phyloP scores from a whole-genome alignment of 441 rosid species.

The Gossypium davidsonii region DNA sequence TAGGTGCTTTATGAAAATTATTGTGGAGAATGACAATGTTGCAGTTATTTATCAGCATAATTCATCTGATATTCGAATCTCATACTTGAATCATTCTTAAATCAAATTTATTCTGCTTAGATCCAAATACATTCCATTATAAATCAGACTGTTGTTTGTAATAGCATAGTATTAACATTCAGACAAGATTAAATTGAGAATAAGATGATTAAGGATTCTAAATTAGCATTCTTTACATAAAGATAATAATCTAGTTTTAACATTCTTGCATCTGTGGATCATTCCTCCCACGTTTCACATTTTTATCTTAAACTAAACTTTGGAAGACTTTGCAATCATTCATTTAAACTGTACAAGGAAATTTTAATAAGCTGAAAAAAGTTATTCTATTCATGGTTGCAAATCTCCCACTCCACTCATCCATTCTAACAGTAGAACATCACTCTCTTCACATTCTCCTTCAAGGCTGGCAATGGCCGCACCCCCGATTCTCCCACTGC shows the following conservation, averaged over 20 bases:
- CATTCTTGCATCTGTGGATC: constrained; percentile 6
- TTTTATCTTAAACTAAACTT: not conserved
- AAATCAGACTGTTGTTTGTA: no score
- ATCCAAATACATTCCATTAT: no score
- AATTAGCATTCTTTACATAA: constrained; percentile 31
- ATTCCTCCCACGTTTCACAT: not conserved
- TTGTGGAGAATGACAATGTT: no score
- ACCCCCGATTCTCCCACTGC: constrained; percentile 52
- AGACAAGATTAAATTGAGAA: not conserved
- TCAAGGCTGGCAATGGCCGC: constrained; percentile 82
- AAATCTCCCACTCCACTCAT: constrained; percentile 3
- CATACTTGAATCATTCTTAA: no score
- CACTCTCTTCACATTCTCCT: constrained; percentile 95
- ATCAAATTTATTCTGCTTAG: no score
- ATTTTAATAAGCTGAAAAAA: not conserved
- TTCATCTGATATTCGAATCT: no score
- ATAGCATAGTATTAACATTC: no score
- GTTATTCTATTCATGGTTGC: constrained; percentile 4
- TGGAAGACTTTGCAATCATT: constrained; percentile 15
- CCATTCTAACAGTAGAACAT: constrained; percentile 84
- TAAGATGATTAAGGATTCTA: not conserved
- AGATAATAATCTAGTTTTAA: constrained; percentile 17
- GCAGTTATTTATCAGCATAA: no score
- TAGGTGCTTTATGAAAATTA: no score
- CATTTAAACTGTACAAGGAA: constrained; percentile 12